Percentiles rank a stretch among this genome's conserved stretches.
Conservation (phyloP, 257 asterid genomes). For the Handroanthus guayacan region DNA sequence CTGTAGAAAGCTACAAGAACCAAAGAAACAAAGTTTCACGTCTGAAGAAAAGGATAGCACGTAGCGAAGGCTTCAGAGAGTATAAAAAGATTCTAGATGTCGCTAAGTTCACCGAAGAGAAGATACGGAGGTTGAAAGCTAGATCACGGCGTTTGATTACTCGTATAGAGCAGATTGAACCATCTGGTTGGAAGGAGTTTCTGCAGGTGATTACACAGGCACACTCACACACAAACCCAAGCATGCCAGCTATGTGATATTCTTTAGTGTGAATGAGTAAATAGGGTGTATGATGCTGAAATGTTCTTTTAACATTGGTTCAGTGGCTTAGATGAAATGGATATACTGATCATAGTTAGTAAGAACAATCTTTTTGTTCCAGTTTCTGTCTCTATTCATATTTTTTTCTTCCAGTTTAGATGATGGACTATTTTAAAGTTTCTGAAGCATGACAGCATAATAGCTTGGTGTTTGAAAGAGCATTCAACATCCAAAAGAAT, state of each 20-base stretch:
- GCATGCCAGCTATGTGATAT: constrained; percentile 13
- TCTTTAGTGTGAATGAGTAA: constrained; percentile 8
- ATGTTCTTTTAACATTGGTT: constrained; percentile 10
- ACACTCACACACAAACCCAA: constrained; percentile 19
- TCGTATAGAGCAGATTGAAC: constrained; percentile 95
- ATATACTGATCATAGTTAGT: not conserved
- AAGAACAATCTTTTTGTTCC: not conserved
- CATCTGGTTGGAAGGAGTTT: constrained; percentile 99
- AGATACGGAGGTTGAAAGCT: constrained; percentile 79
- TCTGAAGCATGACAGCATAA: not conserved
- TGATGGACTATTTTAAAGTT: not conserved
- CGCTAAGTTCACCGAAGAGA: constrained; percentile 87
- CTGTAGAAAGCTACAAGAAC: constrained; percentile 80
- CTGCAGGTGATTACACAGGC: constrained; percentile 69
- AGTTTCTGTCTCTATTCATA: not conserved
- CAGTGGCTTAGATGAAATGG: constrained; percentile 10
- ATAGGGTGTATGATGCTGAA: constrained; percentile 2
- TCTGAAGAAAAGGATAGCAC: constrained; percentile 82
- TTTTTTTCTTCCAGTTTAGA: not conserved
- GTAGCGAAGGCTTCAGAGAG: constrained; percentile 87
- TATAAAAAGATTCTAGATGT: constrained; percentile 79
- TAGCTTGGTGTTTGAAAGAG: not conserved
- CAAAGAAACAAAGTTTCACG: constrained; percentile 90
- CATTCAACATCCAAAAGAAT: not conserved
- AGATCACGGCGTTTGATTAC: constrained; percentile 78